Evolutionary conservation across 257 asterid species (phyloP).

Genomic region (Cinchona pubescens): DNA sequence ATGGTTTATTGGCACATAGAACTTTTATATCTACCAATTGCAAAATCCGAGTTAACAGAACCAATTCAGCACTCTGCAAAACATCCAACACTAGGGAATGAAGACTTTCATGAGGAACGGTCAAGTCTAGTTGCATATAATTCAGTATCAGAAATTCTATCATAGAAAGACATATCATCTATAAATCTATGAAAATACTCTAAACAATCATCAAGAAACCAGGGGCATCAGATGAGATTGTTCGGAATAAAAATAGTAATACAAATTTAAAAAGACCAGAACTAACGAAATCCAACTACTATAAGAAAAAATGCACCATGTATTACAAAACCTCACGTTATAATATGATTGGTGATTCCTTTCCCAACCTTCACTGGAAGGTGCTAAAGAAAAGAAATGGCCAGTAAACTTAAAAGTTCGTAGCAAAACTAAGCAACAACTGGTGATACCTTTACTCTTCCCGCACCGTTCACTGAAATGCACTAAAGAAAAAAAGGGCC

Average conservation of each 20-base stretch:
- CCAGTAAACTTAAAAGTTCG: too few species aligned
- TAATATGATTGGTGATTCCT: neutral
- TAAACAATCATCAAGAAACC: neutral
- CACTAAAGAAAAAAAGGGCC: too few species aligned
- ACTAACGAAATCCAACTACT: neutral
- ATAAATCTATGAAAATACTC: neutral
- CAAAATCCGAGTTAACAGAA: constrained; percentile 10
- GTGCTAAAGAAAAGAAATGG: neutral
- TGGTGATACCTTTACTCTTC: too few species aligned
- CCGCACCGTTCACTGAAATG: too few species aligned
- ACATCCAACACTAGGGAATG: neutral
- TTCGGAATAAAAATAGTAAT: neutral
- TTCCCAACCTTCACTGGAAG: too few species aligned
- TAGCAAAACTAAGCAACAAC: too few species aligned
- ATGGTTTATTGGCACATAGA: constrained; percentile 8
- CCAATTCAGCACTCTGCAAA: constrained; percentile 7
- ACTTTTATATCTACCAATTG: constrained; percentile 10
- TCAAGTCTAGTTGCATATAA: neutral
- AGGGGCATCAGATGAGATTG: neutral
- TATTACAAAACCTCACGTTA: neutral
- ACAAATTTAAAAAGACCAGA: neutral
- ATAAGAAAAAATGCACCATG: neutral
- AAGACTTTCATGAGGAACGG: neutral
- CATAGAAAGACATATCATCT: neutral
- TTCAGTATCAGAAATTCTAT: neutral